Evolutionary conservation across 805 yeast genomes (phyloP), one percentile per base, ranked within the genome.

Genomic region (Blastobotrys mokoenaii): DNA sequence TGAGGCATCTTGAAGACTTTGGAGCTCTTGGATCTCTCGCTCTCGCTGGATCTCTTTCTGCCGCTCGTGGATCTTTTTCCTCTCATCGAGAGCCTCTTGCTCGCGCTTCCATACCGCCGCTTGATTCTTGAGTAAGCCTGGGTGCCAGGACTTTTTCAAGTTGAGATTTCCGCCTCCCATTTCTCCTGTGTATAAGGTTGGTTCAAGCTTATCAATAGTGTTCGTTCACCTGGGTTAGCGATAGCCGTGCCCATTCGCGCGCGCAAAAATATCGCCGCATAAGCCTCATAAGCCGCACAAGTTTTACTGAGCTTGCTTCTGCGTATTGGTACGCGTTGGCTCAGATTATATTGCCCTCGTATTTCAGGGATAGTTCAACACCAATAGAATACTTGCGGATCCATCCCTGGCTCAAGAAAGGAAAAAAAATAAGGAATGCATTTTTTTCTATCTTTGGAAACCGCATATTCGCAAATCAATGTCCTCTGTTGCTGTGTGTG

Each of bases 121-220:
- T 64, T 82, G 87, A 69, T 90, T 90, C 61, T 82, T 84, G 59
- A 84, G 69, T 42, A 86, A 70, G 40, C 83, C 89, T 2, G 98
- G 97, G 63, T 90, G 87, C 98, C 97, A 90, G 50, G 97, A 90
- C 62, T 90, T 90, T 67, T 90, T 84, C 46, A 89, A 64, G 61
- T 90, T 90, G 51, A 90, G 71, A 62, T 89, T 96, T 3, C 88
- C 85, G 1, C 88, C 84, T 59, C 55, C 54, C 4, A 11, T 49
- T 40, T 25, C 25, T 27, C 8, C 12, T 8, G 7, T 16, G 22
- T 12, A 17, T 7, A 36, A 36, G 27, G 5, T 10, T 22, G 8
- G 27, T 22, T 22, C 27, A 22, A 8, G 27, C 27, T 22, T 22
- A 22, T 22, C 27, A 22, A 17, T 14, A 12, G 5, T 10, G 10